Percentiles rank a stretch among this genome's conserved stretches.
Conservation (phyloP, 2,329 filamentous ascomycete species). For the Achaetomium macrosporum region DNA sequence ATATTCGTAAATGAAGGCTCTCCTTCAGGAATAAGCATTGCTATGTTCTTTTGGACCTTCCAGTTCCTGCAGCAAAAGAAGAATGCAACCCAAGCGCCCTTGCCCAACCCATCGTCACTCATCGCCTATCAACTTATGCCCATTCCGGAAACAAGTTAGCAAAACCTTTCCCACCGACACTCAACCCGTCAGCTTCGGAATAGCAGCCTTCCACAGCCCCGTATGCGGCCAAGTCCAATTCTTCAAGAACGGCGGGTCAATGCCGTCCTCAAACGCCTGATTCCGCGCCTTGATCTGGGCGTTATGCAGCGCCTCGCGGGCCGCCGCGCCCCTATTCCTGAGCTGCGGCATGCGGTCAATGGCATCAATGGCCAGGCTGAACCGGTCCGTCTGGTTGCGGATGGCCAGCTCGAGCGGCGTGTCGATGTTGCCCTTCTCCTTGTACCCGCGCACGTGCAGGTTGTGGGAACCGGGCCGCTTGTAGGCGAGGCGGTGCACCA, state of each 20-base stretch:
- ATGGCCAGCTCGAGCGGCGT: slow-evolving; percentile 74
- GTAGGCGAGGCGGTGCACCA: slow-evolving; percentile 71
- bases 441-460: slow-evolving; percentile 71
- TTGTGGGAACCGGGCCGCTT: slow-evolving; percentile 63
- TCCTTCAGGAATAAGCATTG: too few relatives aligned
- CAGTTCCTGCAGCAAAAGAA: too few relatives aligned
- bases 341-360: slow-evolving; percentile 60
- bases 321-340: slow-evolving; percentile 56
- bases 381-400: slow-evolving; percentile 70
- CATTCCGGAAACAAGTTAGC: background rate
- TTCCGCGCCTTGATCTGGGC: slow-evolving; percentile 58
- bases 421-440: slow-evolving; percentile 79
- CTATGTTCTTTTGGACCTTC: too few relatives aligned
- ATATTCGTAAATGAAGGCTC: too few relatives aligned
- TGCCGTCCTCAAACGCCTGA: slow-evolving; percentile 62
- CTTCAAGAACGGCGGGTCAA: slow-evolving; percentile 61
- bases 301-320: slow-evolving; percentile 59
- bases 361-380: slow-evolving; percentile 69
- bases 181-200: slow-evolving; percentile 10
- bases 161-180: background rate
- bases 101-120: background rate
- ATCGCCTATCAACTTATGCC: background rate
- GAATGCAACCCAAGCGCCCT: background rate
- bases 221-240: slow-evolving; percentile 59
- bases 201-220: slow-evolving; percentile 10